Conservation (phyloP, 768 basidiomycete species). For the Kondoa malvinella region DNA sequence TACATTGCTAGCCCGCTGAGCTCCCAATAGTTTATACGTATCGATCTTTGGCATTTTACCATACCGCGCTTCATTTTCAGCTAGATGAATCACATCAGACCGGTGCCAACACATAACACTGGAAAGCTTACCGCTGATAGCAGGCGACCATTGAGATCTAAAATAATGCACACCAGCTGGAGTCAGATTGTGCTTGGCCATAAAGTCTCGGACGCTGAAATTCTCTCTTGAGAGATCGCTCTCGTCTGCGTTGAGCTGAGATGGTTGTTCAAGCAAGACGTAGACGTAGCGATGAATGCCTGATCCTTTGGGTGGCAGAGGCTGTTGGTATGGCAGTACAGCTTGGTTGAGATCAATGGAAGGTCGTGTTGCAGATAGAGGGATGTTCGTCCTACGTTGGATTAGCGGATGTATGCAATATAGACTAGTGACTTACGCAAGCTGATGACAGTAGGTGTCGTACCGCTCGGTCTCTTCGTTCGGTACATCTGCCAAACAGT, state of each 20-base stretch:
- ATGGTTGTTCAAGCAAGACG: constrained; percentile 54
- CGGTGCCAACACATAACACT: too few species aligned
- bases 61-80: not conserved
- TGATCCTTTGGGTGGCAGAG: constrained; percentile 77
- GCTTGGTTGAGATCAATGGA: constrained; percentile 22
- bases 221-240: constrained; percentile 6
- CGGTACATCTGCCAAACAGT: not conserved
- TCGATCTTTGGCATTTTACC: constrained; percentile 25
- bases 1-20: too few species aligned
- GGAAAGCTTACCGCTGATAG: not conserved
- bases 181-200: constrained; percentile 37
- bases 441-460: constrained; percentile 6
- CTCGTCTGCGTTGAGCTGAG: not conserved
- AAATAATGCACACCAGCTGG: constrained; percentile 72
- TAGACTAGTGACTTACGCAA: constrained; percentile 47
- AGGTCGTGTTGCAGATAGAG: constrained; percentile 39
- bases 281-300: constrained; percentile 76
- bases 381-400: constrained; percentile 53
- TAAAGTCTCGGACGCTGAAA: constrained; percentile 54
- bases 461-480: not conserved
- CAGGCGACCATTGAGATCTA: constrained; percentile 48
- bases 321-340: constrained; percentile 52
- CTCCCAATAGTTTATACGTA: too few species aligned
- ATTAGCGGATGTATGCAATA: not conserved
- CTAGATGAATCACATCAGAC: too few species aligned